phyloP scores from a whole-genome alignment of 2,329 filamentous ascomycete genomes.

The Epichloe typhina region DNA sequence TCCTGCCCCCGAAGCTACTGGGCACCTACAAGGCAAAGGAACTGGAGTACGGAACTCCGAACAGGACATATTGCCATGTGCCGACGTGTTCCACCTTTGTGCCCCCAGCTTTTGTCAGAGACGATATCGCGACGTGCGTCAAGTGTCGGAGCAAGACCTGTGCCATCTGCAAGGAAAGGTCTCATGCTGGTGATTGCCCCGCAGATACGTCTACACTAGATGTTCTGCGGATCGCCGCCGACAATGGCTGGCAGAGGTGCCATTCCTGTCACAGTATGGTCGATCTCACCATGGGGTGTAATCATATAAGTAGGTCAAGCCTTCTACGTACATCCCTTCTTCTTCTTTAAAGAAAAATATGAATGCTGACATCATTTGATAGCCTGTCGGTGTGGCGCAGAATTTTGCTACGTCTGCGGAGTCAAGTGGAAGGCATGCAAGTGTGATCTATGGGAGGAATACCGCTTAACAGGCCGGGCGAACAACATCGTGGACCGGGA shows the following conservation, averaged over 20 bases:
- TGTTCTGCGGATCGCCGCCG: slow-evolving; percentile 25
- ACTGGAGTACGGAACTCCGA: slow-evolving; percentile 31
- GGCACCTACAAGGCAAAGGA: slow-evolving; percentile 29
- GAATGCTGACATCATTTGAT: neutral
- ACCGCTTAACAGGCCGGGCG: neutral
- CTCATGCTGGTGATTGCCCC: slow-evolving; percentile 35
- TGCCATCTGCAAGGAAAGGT: slow-evolving; percentile 31
- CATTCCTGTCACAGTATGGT: slow-evolving; percentile 31
- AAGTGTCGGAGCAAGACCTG: slow-evolving; percentile 34
- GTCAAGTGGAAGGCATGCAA: slow-evolving; percentile 24
- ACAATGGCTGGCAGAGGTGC: slow-evolving; percentile 40
- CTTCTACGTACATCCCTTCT: neutral
- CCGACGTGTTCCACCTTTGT: slow-evolving; percentile 35
- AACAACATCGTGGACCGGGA: neutral
- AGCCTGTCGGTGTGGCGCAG: slow-evolving; percentile 30
- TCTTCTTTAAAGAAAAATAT: neutral
- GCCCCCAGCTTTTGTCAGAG: slow-evolving; percentile 15
- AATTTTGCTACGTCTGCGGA: slow-evolving; percentile 40
- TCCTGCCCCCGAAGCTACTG: slow-evolving; percentile 24
- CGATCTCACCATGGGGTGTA: slow-evolving; percentile 36
- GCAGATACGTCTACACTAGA: slow-evolving; percentile 26
- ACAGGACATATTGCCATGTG: slow-evolving; percentile 38
- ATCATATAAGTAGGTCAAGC: slow-evolving; percentile 40
- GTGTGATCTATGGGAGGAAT: slow-evolving; percentile 26
- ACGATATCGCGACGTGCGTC: slow-evolving; percentile 26